Base-by-base conservation (phyloP, 2,329 filamentous ascomycete genomes). In the Meredithiella fracta region DNA sequence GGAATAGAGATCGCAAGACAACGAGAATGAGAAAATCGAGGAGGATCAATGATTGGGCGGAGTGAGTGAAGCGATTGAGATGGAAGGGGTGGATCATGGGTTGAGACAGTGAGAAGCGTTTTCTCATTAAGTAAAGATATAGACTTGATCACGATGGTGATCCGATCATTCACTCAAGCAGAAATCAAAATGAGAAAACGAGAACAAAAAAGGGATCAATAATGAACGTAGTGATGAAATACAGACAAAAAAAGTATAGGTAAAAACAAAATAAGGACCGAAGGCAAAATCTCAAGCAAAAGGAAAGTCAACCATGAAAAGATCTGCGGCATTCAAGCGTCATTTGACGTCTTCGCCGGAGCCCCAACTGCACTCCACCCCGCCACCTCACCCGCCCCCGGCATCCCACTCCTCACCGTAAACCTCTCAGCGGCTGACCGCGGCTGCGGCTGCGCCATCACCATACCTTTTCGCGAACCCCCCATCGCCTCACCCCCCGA, bases 361-460 rank as follows among this genome's bases (percentile, higher is more conserved):
- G 63, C 62, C 17, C 62, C 62, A 47, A 66, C 62, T 1, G 64
- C 61, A 1, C 65, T 64, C 64, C 66, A 67, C 53, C 62, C 57
- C 23, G 63, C 65, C 0, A 60, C 26, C 15, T 25, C 20, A 20
- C 49, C 49, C 7, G 55, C 29, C 9, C 14, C 26, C 15, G 29
- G 29, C 11, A 11, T 34, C 29, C 29, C 29, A 34, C 29, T 11
- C 11, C 29, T 11, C 11, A 34, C 29, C 11, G 29, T 5, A 34
- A 9, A 49, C 20, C 3, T 7, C 22, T 11, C 22, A 25, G 44
- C 23, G n/a, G n/a, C n/a, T n/a, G n/a, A n/a, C n/a, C n/a, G n/a
- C 17, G 44, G 25, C n/a, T 22, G 44, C 11, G 44, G 44, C 22
- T 49, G 44, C 20, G 23, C 8, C 11, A 17, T 23, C 9, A 22